These are phyloP conservation scores for Cicer chorassanicum DNA, from an alignment of 306 rosid genomes.

Conservation along the genomic window DNA sequence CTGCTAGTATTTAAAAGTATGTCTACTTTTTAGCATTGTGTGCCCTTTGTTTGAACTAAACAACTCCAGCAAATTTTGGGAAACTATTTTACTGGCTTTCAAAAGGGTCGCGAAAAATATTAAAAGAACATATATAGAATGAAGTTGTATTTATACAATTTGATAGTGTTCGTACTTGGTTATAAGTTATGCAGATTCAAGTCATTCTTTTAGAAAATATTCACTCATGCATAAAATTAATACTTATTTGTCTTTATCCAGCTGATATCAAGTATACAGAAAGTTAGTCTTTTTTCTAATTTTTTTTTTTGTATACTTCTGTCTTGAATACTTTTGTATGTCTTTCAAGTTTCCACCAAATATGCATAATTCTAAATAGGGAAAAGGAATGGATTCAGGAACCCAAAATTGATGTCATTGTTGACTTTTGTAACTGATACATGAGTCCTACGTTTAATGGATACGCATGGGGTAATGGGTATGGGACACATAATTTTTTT, in stretches of 20 bases:
- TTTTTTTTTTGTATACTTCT: slow-evolving; percentile 16
- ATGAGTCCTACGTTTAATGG: no score
- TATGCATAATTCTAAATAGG: slow-evolving; percentile 14
- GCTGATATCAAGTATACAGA: slow-evolving; percentile 32
- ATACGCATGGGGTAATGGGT: no score
- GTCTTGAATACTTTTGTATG: not conserved
- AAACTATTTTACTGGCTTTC: slow-evolving; percentile 11
- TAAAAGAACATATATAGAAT: slow-evolving; percentile 24
- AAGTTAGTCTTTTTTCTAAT: not conserved
- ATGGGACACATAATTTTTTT: no score
- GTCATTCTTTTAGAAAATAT: slow-evolving; percentile 9
- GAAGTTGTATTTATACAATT: not conserved
- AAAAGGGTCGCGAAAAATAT: slow-evolving; percentile 7
- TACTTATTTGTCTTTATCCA: not conserved
- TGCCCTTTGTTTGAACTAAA: slow-evolving; percentile 21
- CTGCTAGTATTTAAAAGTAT: slow-evolving; percentile 14
- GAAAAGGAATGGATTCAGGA: no score
- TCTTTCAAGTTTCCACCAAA: not conserved
- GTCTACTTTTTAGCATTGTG: slow-evolving; percentile 23
- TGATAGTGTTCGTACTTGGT: slow-evolving; percentile 14
- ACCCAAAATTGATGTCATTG: no score
- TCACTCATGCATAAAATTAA: slow-evolving; percentile 8
- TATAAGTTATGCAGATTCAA: slow-evolving; percentile 3
- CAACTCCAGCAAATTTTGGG: slow-evolving; percentile 16
- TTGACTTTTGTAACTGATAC: no score